These are phyloP conservation scores for Pichia terricola DNA, from an alignment of 1,139 yeast genomes.

Conservation along the genomic window DNA sequence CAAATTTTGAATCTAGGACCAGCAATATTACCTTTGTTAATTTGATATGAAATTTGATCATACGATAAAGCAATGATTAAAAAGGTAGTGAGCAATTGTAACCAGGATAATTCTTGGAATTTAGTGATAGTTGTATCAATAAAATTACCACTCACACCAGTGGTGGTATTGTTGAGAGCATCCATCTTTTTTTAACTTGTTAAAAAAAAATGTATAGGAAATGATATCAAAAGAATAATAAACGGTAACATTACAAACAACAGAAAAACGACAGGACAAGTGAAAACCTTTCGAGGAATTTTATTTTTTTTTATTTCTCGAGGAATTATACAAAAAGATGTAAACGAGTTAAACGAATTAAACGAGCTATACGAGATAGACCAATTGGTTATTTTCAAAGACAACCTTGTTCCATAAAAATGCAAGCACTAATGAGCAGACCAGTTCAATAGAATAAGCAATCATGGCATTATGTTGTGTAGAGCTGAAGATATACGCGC, in stretches of 20 bases:
- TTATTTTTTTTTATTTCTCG: too few species aligned
- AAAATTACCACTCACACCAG: background rate
- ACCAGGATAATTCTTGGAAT: slow-evolving; percentile 28
- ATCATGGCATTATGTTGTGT: slow-evolving; percentile 15
- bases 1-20: slow-evolving; percentile 82
- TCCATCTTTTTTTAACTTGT: too few species aligned
- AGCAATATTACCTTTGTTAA: slow-evolving; percentile 76
- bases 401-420: slow-evolving; percentile 20
- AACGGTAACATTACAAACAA: too few species aligned
- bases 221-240: too few species aligned
- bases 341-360: too few species aligned
- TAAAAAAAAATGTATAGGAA: too few species aligned
- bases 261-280: too few species aligned
- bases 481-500: slow-evolving; percentile 7
- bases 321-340: too few species aligned
- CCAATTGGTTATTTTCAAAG: slow-evolving; percentile 13
- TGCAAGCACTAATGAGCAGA: slow-evolving; percentile 15
- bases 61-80: slow-evolving; percentile 48
- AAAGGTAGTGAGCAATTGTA: slow-evolving; percentile 43
- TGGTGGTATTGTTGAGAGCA: background rate
- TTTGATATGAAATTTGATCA: slow-evolving; percentile 74
- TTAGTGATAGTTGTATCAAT: background rate
- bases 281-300: too few species aligned
- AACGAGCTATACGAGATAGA: background rate
- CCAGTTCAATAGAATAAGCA: slow-evolving; percentile 18